These are phyloP conservation scores for Mycosarcoma mackinlayi DNA, from an alignment of 1,284 basidiomycete species.

Conservation along the genomic window DNA sequence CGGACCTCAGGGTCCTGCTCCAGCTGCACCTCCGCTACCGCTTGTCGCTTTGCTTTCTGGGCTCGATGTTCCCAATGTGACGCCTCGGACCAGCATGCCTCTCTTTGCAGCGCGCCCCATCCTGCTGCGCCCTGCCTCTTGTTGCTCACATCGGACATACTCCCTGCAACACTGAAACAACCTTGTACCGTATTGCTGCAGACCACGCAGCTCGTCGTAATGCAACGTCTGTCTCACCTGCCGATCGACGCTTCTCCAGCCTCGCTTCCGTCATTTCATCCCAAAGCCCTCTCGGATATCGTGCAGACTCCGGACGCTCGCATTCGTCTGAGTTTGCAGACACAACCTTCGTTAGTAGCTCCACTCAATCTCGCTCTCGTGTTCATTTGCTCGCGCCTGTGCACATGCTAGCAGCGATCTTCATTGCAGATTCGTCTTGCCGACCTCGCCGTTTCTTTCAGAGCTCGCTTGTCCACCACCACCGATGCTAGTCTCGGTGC, in stretches of 20 bases:
- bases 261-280: constrained; percentile 6
- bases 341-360: background rate
- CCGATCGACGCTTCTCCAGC: constrained; percentile 16
- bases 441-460: constrained; percentile 5
- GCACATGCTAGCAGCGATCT: constrained; percentile 31
- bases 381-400: constrained; percentile 4
- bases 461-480: background rate
- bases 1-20: constrained; percentile 13
- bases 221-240: constrained; percentile 3
- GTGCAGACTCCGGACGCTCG: constrained; percentile 15
- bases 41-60: background rate
- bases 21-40: too few relatives aligned
- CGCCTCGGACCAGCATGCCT: constrained; percentile 31
- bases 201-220: constrained; percentile 3
- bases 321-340: background rate
- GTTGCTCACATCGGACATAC: constrained; percentile 5
- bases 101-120: constrained; percentile 7
- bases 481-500: background rate
- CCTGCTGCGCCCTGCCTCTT: background rate
- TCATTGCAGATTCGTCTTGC: constrained; percentile 27
- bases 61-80: constrained; percentile 3
- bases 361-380: background rate
- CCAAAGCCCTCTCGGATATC: constrained; percentile 17
- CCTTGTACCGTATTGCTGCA: constrained; percentile 4
- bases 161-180: constrained; percentile 3